Evolutionary conservation across 352 stramenopile species (phyloP), one percentile per base, ranked within the genome.

Genomic region (Saprolegnia diclina): DNA sequence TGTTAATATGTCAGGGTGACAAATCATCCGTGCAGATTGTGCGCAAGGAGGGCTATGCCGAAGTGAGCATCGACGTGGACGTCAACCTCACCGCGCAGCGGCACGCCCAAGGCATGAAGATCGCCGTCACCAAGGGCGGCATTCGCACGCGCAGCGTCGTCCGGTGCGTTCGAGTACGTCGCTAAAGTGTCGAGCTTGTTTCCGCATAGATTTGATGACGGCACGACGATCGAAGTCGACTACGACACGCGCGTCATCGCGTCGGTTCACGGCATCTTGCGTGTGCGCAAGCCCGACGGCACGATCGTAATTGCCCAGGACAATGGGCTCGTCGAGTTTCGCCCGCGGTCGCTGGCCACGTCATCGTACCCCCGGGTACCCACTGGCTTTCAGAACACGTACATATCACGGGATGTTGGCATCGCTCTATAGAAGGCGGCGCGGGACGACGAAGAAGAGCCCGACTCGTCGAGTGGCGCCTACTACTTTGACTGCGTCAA

Each of bases 171-270:
- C 9, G 10, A 63, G 21, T 44, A 45, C 38, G 18, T 48, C 42
- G 42, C 13, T 45, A 14, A 45, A 14, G 38, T 7, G 7, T 45
- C 38, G 14, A 16, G 38, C 7, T 14, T 45, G 38, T 16, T 14
- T 6, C 18, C 38, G 18, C 29, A 4, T 56, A 76, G 79, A 11
- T 50, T 76, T 6, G 74, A 77, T 21, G 81, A 92, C 22, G 85
- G 83, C 63, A 89, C 85, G 14, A 40, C 66, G n/a, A 68, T 90
- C 5, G 75, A 88, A 44, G 71, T 89, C 38, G 78, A 79, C 50
- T 92, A 92, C 71, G 88, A 92, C 57, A 91, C 85, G 26, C 85
- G 85, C 48, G 80, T 92, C 5, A 82, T 87, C 14, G 85, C 85
- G 1, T 79, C 89, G 35, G 82, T 92, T 32, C 89, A 90, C 64